Conservation (phyloP, 495 filamentous ascomycete genomes). For the Aspergillus haitiensis region DNA sequence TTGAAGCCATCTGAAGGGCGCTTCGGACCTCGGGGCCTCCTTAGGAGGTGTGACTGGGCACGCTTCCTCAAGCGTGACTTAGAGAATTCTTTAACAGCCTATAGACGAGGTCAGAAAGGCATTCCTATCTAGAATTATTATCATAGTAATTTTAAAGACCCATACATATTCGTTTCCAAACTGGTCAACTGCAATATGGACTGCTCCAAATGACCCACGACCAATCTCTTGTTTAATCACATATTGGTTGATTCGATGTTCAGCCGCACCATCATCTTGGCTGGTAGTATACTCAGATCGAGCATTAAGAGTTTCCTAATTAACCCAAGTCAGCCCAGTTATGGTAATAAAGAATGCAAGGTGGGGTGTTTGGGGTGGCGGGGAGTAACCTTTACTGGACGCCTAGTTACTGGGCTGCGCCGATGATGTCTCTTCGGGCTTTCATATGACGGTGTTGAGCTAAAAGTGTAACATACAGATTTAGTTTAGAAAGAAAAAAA, state of each 20-base stretch:
- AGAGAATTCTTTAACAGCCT: slow-evolving; percentile 98
- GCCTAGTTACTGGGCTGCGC: slow-evolving; percentile 67
- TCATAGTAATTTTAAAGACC: slow-evolving; percentile 12
- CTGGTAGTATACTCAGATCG: slow-evolving; percentile 82
- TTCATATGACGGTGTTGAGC: slow-evolving; percentile 55
- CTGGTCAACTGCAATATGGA: slow-evolving; percentile 89
- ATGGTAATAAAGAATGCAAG: not conserved
- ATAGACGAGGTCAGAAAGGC: not conserved
- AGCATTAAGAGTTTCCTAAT: slow-evolving; percentile 87
- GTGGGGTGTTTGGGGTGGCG: slow-evolving; percentile 3
- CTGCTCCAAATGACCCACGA: slow-evolving; percentile 89
- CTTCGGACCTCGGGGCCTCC: slow-evolving; percentile 58
- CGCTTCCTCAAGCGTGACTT: slow-evolving; percentile 90
- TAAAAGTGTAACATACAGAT: slow-evolving; percentile 21
- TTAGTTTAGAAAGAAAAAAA: too few relatives aligned
- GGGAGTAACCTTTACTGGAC: slow-evolving; percentile 63
- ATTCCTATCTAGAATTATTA: not conserved
- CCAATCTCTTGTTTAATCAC: slow-evolving; percentile 94
- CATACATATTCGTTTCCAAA: slow-evolving; percentile 91
- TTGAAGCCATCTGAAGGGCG: slow-evolving; percentile 62
- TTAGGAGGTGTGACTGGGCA: slow-evolving; percentile 86
- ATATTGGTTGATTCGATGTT: slow-evolving; percentile 92
- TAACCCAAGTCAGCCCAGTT: not conserved
- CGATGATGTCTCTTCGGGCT: slow-evolving; percentile 75
- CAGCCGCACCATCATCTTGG: slow-evolving; percentile 73